phyloP scores from a whole-genome alignment of 352 stramenopile species.

The Pilasporangium apinafurcum region DNA sequence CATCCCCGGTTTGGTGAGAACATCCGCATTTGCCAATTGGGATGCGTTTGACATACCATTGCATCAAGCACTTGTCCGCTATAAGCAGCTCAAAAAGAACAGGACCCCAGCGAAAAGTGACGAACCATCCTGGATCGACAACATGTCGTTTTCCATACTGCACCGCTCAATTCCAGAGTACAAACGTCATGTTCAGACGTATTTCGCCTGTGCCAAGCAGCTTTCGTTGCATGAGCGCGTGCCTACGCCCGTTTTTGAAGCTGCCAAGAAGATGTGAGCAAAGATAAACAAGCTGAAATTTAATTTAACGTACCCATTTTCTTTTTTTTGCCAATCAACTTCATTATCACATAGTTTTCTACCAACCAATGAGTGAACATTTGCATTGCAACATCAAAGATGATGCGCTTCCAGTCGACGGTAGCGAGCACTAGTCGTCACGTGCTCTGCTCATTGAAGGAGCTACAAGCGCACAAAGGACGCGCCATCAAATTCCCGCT shows the following conservation, averaged over 20 bases:
- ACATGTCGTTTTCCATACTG: slow-evolving; percentile 25
- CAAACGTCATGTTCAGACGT: slow-evolving; percentile 56
- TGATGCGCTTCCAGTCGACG: slow-evolving; percentile 5
- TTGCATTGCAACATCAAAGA: slow-evolving; percentile 4
- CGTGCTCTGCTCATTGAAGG: slow-evolving; percentile 51
- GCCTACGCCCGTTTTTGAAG: slow-evolving; percentile 45
- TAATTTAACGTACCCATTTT: background rate
- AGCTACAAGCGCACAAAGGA: slow-evolving; percentile 31
- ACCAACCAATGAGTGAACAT: slow-evolving; percentile 4
- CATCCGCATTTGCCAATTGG: slow-evolving; percentile 28
- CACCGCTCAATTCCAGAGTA: slow-evolving; percentile 64
- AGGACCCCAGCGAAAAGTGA: background rate
- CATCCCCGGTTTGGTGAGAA: slow-evolving; percentile 56
- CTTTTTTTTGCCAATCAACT: no score
- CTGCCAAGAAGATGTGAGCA: no score
- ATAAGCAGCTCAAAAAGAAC: slow-evolving; percentile 21
- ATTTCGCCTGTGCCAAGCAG: slow-evolving; percentile 30
- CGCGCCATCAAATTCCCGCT: slow-evolving; percentile 61
- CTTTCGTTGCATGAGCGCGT: slow-evolving; percentile 49
- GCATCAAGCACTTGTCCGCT: slow-evolving; percentile 39
- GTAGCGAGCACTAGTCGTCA: slow-evolving; percentile 6
- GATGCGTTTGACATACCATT: slow-evolving; percentile 57
- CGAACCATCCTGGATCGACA: slow-evolving; percentile 33
- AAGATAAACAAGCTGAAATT: no score
- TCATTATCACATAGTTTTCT: background rate